A percentile compares a stretch with the other conserved stretches of the same genome.
phyloP scores from a whole-genome alignment of 2,329 filamentous ascomycete species.

The Aspergillus neotritici region DNA sequence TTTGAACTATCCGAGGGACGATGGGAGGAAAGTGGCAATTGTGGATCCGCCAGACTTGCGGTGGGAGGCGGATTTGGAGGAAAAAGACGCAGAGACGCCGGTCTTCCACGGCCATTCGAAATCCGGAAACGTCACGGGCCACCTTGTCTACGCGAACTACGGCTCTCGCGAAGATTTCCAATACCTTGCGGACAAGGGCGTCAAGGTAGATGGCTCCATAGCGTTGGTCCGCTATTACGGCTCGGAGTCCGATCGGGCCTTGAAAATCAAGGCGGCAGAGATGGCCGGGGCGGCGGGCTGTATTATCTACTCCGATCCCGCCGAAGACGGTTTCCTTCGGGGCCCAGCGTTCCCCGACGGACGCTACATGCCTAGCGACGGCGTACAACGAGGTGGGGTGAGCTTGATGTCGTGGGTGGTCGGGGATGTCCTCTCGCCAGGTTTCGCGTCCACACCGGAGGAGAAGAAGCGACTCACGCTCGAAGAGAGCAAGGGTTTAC shows the following conservation, averaged over 20 bases:
- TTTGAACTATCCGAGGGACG: conserved; percentile 77
- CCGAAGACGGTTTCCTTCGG: conserved; percentile 71
- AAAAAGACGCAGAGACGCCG: conserved; percentile 68
- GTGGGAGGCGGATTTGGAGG: conserved; percentile 81
- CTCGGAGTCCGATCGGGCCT: conserved; percentile 62
- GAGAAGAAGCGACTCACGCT: conserved; percentile 59
- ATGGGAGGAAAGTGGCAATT: conserved; percentile 75
- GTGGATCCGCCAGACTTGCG: conserved; percentile 60
- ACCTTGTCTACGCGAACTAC: conserved; percentile 86
- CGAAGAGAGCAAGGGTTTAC: conserved; percentile 65
- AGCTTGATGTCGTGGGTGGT: conserved; percentile 75
- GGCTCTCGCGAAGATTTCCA: conserved; percentile 81
- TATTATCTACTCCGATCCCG: conserved; percentile 87
- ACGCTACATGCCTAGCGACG: conserved; percentile 72
- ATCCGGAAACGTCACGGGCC: conserved; percentile 77
- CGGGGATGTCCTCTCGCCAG: conserved; percentile 88
- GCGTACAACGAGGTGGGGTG: conserved; percentile 76
- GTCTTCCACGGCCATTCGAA: conserved; percentile 88
- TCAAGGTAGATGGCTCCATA: conserved; percentile 73
- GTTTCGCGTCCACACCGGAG: conserved; percentile 57
- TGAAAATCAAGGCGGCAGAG: conserved; percentile 89
- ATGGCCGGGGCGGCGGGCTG: conserved; percentile 79
- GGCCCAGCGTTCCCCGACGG: conserved; percentile 71
- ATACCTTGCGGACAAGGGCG: conserved; percentile 61
- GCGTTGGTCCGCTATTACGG: conserved; percentile 78